phyloP scores from a whole-genome alignment of 2,329 filamentous ascomycete genomes.

The Endothia cerciana region DNA sequence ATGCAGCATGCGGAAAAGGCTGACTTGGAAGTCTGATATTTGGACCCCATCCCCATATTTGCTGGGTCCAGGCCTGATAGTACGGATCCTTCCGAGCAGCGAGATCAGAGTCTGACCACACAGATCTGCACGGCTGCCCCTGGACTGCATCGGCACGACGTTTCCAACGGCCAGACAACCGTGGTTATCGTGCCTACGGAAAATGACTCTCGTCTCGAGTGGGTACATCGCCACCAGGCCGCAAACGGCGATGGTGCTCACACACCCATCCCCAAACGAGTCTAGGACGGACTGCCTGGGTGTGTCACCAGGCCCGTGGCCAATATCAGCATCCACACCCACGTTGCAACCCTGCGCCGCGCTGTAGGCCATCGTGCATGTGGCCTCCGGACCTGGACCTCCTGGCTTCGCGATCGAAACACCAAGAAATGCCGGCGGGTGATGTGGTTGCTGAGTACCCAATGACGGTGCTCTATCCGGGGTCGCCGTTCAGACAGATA shows the following conservation, averaged over 20 bases:
- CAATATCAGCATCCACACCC: not conserved
- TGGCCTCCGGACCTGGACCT: not conserved
- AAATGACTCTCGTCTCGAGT: not conserved
- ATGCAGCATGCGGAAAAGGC: not conserved
- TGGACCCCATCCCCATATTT: not conserved
- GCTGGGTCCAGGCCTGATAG: not conserved
- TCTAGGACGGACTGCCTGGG: not conserved
- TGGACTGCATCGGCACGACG: not conserved
- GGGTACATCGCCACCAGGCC: not conserved
- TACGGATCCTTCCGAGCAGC: conserved; percentile 3
- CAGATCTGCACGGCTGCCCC: not conserved
- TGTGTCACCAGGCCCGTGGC: not conserved
- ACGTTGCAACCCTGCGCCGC: conserved; percentile 11
- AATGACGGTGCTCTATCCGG: not conserved
- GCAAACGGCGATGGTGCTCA: not conserved
- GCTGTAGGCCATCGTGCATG: not conserved
- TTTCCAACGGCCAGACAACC: too few relatives aligned
- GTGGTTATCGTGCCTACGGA: not conserved
- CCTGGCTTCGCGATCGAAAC: not conserved
- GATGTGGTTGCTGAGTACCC: too few relatives aligned
- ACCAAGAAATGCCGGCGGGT: too few relatives aligned
- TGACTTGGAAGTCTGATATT: not conserved
- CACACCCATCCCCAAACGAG: not conserved
- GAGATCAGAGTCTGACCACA: not conserved
- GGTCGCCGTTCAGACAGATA: not conserved